These are phyloP conservation scores for Trichoderma endophyticum DNA, from an alignment of 2,329 filamentous ascomycete genomes.

Conservation along the genomic window DNA sequence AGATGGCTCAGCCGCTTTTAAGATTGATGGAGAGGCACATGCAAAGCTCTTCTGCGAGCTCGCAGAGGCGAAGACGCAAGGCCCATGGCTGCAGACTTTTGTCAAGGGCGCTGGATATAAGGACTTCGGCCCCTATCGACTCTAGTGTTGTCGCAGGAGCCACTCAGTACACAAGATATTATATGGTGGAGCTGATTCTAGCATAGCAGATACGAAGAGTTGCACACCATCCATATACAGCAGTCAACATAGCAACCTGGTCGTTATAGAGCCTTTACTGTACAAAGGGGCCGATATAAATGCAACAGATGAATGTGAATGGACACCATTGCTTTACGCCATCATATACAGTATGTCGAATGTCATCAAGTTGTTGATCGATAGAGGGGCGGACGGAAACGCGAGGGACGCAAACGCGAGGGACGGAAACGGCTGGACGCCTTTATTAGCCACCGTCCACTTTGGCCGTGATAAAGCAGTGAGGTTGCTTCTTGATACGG, in stretches of 20 bases:
- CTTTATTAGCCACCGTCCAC: not conserved
- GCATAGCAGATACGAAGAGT: not conserved
- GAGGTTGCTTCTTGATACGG: not conserved
- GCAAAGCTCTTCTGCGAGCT: constrained; percentile 4
- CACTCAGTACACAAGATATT: not conserved
- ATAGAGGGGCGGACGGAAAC: not conserved
- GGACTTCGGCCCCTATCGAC: not conserved
- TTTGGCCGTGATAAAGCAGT: not conserved
- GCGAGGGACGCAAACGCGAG: not conserved
- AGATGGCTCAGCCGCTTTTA: constrained; percentile 5
- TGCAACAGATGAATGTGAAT: not conserved
- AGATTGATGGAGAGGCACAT: constrained; percentile 8
- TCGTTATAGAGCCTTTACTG: not conserved
- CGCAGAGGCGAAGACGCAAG: not conserved
- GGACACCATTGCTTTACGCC: not conserved
- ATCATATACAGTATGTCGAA: not conserved
- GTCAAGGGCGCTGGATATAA: not conserved
- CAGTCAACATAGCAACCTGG: not conserved
- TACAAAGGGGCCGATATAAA: not conserved
- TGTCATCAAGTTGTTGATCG: not conserved
- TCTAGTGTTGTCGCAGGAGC: not conserved
- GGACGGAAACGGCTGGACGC: not conserved
- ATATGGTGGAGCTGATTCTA: not conserved
- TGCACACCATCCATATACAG: not conserved
- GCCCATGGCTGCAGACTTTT: constrained; percentile 1